Evolutionary conservation across 345 rosid genomes (phyloP), one percentile per base, ranked within the genome.

Genomic region (Cardamine chenopodiifolia): DNA sequence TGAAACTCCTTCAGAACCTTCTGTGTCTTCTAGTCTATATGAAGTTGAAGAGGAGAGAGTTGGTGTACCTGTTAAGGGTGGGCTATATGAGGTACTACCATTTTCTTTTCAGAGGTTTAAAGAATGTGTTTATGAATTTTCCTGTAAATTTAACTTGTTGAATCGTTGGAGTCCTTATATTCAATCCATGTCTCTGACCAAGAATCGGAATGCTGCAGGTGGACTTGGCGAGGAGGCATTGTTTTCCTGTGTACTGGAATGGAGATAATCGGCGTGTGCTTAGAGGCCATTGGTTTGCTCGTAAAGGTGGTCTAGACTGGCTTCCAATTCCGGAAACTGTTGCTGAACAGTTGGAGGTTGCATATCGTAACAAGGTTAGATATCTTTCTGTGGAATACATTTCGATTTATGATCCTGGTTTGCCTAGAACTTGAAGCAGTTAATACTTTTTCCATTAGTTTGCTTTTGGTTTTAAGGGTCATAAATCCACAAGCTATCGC

Each of bases 41-140:
- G 90, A 80, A 72, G 79, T 54, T 39, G 99, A 90, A 79, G 98
- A 95, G 71, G 99, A 90, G 83, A 87, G 99, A 80, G 99, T 92
- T 18, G 99, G 97, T 52, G 99, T 90, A 59, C 98, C 99, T 56
- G 99, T 95, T 52, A 95, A 95, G 85, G 99, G 99, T 76, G 97
- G 97, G 72, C 87, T 95, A 3, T 92, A 90, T 55, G 98, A 95
- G 97, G 99, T 90, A 80, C 4, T 5, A 35, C 47, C 0, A 35
- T 52, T 60, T 9, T 61, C 11, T 53, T 25, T 70, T n/a, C 11
- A 67, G 3, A 31, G 15, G 18, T 52, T 22, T 6, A 26, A 31
- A 25, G 9, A 4, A 44, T 45, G 15, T 56, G 17, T 47, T 47
- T 52, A 3, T 14, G 56, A 42, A 52, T 10, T 62, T 61, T 23